Percentiles rank a stretch among this genome's conserved stretches.
These are phyloP conservation scores for Fusarium liriodendri DNA, from an alignment of 2,329 filamentous ascomycete genomes.

Conservation along the genomic window DNA sequence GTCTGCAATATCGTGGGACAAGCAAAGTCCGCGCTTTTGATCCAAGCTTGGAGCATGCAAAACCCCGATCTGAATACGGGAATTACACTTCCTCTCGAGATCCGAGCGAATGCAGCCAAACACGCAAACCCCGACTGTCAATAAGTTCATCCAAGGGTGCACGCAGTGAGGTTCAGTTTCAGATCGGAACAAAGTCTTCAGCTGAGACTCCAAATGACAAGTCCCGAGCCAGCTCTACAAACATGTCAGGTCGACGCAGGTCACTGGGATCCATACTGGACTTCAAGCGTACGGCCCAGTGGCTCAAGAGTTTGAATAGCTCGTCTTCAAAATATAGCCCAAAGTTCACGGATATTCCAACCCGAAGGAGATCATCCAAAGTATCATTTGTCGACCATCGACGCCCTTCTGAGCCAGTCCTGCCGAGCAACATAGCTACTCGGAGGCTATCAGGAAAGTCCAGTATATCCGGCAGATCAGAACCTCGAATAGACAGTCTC, in stretches of 20 bases:
- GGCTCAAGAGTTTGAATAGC: conserved; percentile 49
- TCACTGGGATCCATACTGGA: conserved; percentile 47
- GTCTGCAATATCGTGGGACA: not conserved
- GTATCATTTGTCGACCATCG: conserved; percentile 23
- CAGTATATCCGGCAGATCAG: conserved; percentile 32
- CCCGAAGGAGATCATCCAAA: conserved; percentile 17
- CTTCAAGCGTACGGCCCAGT: conserved; percentile 48
- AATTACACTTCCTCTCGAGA: not conserved
- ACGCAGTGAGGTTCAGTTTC: not conserved
- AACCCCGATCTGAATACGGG: not conserved
- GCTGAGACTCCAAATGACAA: not conserved
- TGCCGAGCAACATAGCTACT: conserved; percentile 27
- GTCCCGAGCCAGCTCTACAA: conserved; percentile 1
- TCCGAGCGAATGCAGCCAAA: not conserved
- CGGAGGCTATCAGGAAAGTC: conserved; percentile 32
- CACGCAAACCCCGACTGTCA: not conserved
- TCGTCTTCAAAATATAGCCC: conserved; percentile 41
- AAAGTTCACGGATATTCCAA: conserved; percentile 44
- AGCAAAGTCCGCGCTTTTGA: conserved; percentile 37
- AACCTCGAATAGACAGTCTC: conserved; percentile 40
- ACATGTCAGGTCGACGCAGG: conserved; percentile 32
- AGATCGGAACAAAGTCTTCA: conserved; percentile 10
- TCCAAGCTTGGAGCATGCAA: not conserved
- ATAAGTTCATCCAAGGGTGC: not conserved
- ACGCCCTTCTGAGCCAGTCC: conserved; percentile 38